Evolutionary conservation across 2,329 filamentous ascomycete species (phyloP).

Genomic region (Byssothecium circinans): DNA sequence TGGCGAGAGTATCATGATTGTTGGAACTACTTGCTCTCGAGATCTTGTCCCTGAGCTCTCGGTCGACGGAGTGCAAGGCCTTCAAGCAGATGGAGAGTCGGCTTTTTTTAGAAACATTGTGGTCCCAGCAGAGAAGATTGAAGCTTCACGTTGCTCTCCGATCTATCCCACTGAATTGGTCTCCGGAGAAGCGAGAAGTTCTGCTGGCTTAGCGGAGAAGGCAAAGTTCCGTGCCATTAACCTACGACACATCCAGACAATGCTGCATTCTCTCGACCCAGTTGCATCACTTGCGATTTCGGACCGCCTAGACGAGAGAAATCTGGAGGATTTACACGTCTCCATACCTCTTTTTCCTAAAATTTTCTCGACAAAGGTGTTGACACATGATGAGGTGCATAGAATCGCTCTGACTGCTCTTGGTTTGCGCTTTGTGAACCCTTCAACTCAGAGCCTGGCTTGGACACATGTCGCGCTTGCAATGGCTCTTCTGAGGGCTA

Average conservation of each 20-base stretch:
- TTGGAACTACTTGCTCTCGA: constrained; percentile 72
- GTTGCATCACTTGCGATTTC: constrained; percentile 25
- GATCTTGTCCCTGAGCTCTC: constrained; percentile 49
- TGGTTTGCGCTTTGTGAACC: constrained; percentile 43
- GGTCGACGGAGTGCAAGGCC: constrained; percentile 47
- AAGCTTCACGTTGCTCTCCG: constrained; percentile 8
- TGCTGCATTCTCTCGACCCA: constrained; percentile 56
- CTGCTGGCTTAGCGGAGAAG: constrained; percentile 18
- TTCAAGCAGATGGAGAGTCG: constrained; percentile 47
- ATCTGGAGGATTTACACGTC: constrained; percentile 16
- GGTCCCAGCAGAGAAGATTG: constrained; percentile 24
- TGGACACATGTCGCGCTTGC: constrained; percentile 47
- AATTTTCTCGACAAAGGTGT: constrained; percentile 50
- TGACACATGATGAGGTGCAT: constrained; percentile 64
- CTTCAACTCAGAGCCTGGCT: constrained; percentile 30
- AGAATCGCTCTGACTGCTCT: constrained; percentile 58
- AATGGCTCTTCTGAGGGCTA: constrained; percentile 47
- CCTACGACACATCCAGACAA: constrained; percentile 64
- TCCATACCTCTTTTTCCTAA: constrained; percentile 31
- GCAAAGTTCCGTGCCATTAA: constrained; percentile 56
- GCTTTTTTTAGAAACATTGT: constrained; percentile 41
- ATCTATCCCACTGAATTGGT: not conserved
- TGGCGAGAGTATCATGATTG: constrained; percentile 71
- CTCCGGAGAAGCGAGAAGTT: constrained; percentile 11
- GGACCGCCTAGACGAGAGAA: constrained; percentile 21